Evolutionary conservation across 139 green algal species (phyloP), one percentile per base, ranked within the genome.

Genomic region (Limnomonas spitsbergensis): DNA sequence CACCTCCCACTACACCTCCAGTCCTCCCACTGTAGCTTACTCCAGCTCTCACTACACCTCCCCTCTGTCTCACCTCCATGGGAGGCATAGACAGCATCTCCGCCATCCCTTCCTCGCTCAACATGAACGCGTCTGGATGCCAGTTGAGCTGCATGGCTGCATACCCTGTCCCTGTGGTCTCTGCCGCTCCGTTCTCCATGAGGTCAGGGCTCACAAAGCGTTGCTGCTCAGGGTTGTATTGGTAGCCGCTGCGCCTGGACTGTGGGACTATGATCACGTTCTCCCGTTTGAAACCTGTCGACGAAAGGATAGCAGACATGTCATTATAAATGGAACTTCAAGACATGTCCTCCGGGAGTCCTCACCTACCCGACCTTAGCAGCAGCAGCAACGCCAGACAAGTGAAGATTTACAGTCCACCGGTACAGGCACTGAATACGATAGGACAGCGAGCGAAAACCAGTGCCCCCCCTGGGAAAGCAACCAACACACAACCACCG

Each of bases 221-320:
- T 20, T 61, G 47, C 14, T 14, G 20, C 14, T 14, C 14, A 20
- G 3, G 37, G 78, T 82, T 39, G 78, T 82, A 82, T 2, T 54
- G 70, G 78, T 82, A 82, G 69, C 69, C 70, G 78, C 47, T 77
- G 38, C 70, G 78, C 78, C 76, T 78, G 53, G 68, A 69, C 32
- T 82, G 78, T 4, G 47, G 47, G 1, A 73, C 78, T 20, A 82
- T 31, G 78, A 82, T 73, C 2, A 82, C 47, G 53, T 78, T 73
- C 29, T 78, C 69, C 0, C 47, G 69, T 53, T 82, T 77, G 1
- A 82, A 70, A 32, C 56, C 56, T 70, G 29, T 61, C 20, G 20
- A 29, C 14, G 20, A 61, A 61, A 61, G 47, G 20, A 61, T 61
- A 61, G 47, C 14, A 61, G 14, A 14, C 47, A 61, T 14, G 20